Evolutionary conservation across 257 asterid genomes (phyloP), one percentile per base, ranked within the genome.

Genomic region (Nemophila menziesii): DNA sequence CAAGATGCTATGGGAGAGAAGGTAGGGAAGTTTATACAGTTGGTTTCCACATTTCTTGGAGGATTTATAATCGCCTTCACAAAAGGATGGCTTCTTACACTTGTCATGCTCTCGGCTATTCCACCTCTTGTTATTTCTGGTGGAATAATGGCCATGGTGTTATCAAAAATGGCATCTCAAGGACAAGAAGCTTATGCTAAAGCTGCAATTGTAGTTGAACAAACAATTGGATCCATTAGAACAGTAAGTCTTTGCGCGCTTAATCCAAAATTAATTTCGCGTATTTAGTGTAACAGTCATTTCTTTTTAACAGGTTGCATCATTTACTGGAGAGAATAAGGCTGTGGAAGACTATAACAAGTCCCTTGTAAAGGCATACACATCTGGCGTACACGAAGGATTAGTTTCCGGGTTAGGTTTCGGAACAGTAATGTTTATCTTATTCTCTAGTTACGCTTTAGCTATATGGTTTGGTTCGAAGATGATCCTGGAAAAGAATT

Each of bases 1-100:
- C 96, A 86, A 62, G 92, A 86, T 16, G 96, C 96, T 27, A 82
- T 82, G 70, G 94, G 96, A 3, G 96, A 86, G 78, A 86, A 86
- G 86, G 92, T 74, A 0, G 96, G 96, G 17, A 86, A 86, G 55
- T 82, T 82, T 22, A 64, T 72, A 50, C 94, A 86, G 82, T 42
- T 77, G 13, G 49, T 73, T 56, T 46, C 94, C 1, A 82, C 94
- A 2, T 79, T 86, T 42, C 22, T 86, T 1, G 94, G 94, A 29
- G 94, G 96, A 5, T 86, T 79, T 48, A 43, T 61, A 11, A 61
- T 86, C 13, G 90, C 96, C 43, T 86, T 86, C 45, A 33, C 56
- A 19, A 77, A 82, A 49, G 93, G 90, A 1, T 86, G 96, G 96
- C 90, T 82, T 43, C 93, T 86, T 22, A 72, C 96, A 0, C 77